A percentile compares a stretch with the other conserved stretches of the same genome.
These are phyloP conservation scores for Diplodia scrobiculata DNA, from an alignment of 2,329 filamentous ascomycete genomes.

Conservation along the genomic window DNA sequence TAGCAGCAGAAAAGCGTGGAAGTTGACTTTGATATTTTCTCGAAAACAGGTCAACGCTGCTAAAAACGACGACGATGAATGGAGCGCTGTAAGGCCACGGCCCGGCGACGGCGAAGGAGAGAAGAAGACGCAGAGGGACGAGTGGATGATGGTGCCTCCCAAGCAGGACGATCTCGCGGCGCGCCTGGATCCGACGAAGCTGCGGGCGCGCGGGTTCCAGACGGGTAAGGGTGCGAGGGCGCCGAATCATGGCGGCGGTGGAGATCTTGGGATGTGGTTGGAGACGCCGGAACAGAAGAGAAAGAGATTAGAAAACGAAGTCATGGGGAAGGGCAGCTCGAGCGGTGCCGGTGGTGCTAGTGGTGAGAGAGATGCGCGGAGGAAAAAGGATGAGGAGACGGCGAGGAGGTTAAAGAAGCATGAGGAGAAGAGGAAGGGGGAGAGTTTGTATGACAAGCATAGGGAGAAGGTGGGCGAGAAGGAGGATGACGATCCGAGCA, in stretches of 20 bases:
- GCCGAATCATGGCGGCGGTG: conserved; percentile 42
- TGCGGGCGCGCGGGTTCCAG: conserved; percentile 80
- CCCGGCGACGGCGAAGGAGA: conserved; percentile 30
- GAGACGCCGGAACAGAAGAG: conserved; percentile 89
- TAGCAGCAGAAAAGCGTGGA: neutral
- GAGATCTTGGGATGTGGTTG: conserved; percentile 73
- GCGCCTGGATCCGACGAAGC: conserved; percentile 78
- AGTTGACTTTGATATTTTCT: neutral
- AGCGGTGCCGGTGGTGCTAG: conserved; percentile 33
- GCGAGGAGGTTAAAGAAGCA: conserved; percentile 60
- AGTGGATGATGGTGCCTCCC: conserved; percentile 59
- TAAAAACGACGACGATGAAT: conserved; percentile 30
- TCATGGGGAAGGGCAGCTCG: conserved; percentile 68
- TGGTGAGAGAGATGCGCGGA: conserved; percentile 37
- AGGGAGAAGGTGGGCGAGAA: conserved; percentile 57
- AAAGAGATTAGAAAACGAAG: conserved; percentile 75
- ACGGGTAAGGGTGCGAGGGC: conserved; percentile 63
- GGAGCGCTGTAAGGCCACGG: neutral
- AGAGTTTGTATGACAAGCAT: conserved; percentile 53
- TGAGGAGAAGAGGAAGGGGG: conserved; percentile 50
- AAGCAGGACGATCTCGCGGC: conserved; percentile 56
- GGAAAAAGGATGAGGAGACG: conserved; percentile 50
- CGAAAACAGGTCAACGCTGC: neutral
- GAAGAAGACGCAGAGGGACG: conserved; percentile 68
- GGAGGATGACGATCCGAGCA: conserved; percentile 84